Base-by-base conservation (phyloP, 2,329 filamentous ascomycete species). In the Knufia fluminis region DNA sequence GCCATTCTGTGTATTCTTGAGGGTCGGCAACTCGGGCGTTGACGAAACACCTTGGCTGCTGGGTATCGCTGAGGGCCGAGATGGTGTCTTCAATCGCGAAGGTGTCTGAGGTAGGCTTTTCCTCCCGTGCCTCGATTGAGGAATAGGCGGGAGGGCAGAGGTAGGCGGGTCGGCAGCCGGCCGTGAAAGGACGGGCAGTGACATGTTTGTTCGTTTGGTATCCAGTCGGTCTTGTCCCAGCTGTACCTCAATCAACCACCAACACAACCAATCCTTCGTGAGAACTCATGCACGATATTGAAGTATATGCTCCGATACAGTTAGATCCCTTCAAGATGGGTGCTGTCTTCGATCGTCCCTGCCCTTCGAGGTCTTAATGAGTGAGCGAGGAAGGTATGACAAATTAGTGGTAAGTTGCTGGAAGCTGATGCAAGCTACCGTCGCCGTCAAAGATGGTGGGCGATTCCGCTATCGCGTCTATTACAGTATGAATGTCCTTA, bases 81-180 rank as follows among this genome's bases (percentile, higher is more conserved):
- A 70, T 35, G 76, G 75, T 20, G 75, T 68, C 6, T 57, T 59
- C 26, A 59, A 41, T 43, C 52, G 49, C 23, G 56, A 58, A 1
- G 56, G 53, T 9, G 53, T 54, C 23, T 54, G 52, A n/a, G 76
- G 50, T 71, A 81, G 66, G 48, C 78, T 83, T 64, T 83, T 86
- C 54, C 86, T 78, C 14, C 53, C 26, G 32, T 6, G 50, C 67
- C 88, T 92, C 40, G 74, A 68, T 16, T 85, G 72, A 23, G 88
- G 86, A 42, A 94, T 71, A 38, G 85, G 82, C 38, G 88, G 86
- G 20, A 92, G 71, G 23, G 83, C 79, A 54, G 80, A 77, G 24
- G 79, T 80, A 14, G 87, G 85, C 43, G 87, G 84, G 51, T 81
- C 83, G 59, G 82, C 66, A 22, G 71, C 65, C 46, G 75, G 70